Evolutionary conservation across 257 asterid genomes (phyloP), one percentile per base, ranked within the genome.

Genomic region (Rubia yunnanensis): DNA sequence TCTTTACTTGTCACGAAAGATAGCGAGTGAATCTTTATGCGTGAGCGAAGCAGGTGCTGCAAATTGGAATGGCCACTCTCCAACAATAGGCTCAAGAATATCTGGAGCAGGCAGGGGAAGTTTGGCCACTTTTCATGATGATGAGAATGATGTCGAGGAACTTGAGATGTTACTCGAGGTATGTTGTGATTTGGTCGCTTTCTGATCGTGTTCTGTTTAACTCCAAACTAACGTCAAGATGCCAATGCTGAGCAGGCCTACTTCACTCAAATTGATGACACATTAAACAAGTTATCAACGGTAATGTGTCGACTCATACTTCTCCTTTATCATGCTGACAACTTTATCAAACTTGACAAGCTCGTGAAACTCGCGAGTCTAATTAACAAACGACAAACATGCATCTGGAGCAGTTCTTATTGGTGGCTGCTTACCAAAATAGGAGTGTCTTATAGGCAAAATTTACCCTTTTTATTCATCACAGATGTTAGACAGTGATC

Each of bases 111-210:
- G 64, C 44, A 59, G 64, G 27, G 26, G 7, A 15, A 31, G 64
- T 59, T 17, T 59, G 20, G 64, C 44, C 13, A 15, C 64, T 30
- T 1, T 18, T 7, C 15, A 18, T 31, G 64, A 22, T 30, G 64
- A 59, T 18, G 64, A 59, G 44, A 17, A 59, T 59, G 64, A 59
- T 5, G 44, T 32, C 2, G 64, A 59, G 64, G 64, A 31, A 10
- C 14, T 59, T 59, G 64, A 59, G 64, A 59, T 59, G 64, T 31
- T 59, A 31, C 64, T 59, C 10, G 64, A 59, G 64, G 64, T 59
- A 22, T 20, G 27, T 50, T 8, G 17, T 30, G 14, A 5, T 31
- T 26, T 30, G 18, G n/a, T 59, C 17, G 14, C 64, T 31, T 17
- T 18, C 15, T 31, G 15, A 31, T 8, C 3, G 15, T 31, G 26